A percentile compares a stretch with the other conserved stretches of the same genome.
Conservation (phyloP, 1,284 basidiomycete genomes). For the Stygiomarasmius scandens region DNA sequence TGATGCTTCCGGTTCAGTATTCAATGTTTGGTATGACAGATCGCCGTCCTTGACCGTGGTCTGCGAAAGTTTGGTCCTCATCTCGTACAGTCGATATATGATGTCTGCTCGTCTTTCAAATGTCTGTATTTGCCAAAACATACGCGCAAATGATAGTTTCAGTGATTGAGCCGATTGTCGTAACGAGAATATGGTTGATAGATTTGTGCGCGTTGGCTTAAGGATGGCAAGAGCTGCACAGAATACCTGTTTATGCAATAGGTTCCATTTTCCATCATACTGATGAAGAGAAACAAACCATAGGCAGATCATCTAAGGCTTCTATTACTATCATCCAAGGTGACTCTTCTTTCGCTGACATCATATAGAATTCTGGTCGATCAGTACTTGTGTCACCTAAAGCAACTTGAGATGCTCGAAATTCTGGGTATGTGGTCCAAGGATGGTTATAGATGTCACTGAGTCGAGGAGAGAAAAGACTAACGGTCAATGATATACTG, state of each 20-base stretch:
- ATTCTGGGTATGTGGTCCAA: constrained; percentile 8
- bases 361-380: constrained; percentile 1
- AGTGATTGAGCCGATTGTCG: neutral
- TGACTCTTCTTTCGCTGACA: neutral
- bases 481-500: constrained; percentile 15
- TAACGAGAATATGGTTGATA: neutral
- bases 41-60: neutral
- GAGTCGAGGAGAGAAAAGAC: neutral
- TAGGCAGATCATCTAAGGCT: constrained; percentile 15
- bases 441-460: neutral
- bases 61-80: neutral
- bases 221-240: neutral
- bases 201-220: neutral
- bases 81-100: neutral
- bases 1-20: constrained; percentile 7
- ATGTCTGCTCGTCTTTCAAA: neutral
- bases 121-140: neutral
- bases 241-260: neutral
- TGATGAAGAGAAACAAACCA: constrained; percentile 10
- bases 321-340: neutral
- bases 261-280: neutral
- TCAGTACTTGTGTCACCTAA: constrained; percentile 16
- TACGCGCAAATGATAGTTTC: neutral
- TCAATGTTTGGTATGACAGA: neutral
- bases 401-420: constrained; percentile 13